Evolutionary conservation across 2,329 filamentous ascomycete genomes (phyloP).

Genomic region (Colletotrichum lini): DNA sequence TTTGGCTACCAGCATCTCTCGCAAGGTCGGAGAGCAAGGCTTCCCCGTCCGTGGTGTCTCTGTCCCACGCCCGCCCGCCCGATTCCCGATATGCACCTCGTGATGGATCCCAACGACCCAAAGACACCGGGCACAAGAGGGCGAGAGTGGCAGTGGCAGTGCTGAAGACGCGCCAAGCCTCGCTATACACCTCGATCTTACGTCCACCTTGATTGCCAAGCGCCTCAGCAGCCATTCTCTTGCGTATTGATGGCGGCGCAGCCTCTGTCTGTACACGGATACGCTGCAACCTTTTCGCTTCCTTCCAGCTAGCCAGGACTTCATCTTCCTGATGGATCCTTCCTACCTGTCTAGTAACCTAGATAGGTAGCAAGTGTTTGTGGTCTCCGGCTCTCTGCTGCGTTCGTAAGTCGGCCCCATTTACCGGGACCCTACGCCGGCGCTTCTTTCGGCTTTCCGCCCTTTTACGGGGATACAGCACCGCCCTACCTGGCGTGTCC

Average conservation of each 20-base stretch:
- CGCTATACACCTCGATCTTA: background rate
- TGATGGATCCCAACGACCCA: background rate
- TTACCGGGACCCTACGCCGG: background rate
- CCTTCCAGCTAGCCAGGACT: background rate
- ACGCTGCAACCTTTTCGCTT: constrained; percentile 16
- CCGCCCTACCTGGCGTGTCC: background rate
- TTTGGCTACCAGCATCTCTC: background rate
- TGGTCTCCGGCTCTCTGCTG: no score
- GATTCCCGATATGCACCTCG: constrained; percentile 1
- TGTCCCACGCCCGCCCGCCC: background rate
- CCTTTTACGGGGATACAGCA: constrained; percentile 21
- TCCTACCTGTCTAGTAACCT: no score
- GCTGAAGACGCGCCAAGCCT: constrained; percentile 33
- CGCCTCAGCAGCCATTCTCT: constrained; percentile 19
- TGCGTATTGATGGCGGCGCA: constrained; percentile 37
- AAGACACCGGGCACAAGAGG: background rate
- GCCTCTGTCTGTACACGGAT: background rate
- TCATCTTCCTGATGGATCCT: background rate
- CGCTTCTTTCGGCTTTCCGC: constrained; percentile 18
- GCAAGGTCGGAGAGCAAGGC: background rate
- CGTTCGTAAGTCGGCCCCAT: background rate
- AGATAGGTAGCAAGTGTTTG: no score
- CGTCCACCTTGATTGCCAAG: constrained; percentile 34
- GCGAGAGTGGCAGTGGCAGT: constrained; percentile 28
- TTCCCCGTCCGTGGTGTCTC: constrained; percentile 3